These are phyloP conservation scores for Gamarada debralockiae DNA, from an alignment of 495 filamentous ascomycete species.

Conservation along the genomic window DNA sequence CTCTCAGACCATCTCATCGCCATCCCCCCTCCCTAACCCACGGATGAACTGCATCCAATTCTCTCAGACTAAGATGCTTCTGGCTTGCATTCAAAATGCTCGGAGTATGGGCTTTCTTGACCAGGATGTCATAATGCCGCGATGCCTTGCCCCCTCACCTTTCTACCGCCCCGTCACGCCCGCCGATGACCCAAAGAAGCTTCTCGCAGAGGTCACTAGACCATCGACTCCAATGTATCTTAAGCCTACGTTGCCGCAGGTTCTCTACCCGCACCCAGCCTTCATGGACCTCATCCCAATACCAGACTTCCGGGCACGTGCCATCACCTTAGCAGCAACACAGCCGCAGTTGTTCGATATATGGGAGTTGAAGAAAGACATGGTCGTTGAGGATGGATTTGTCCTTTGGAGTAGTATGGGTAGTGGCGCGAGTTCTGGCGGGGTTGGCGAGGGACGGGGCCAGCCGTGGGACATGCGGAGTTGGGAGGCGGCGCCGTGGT, in stretches of 20 bases:
- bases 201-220: constrained; percentile 24
- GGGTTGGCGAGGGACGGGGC: not conserved
- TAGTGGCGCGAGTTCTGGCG: too few species aligned
- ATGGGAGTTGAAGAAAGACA: constrained; percentile 39
- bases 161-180: constrained; percentile 32
- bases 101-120: constrained; percentile 29
- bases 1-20: too few species aligned
- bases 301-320: constrained; percentile 34
- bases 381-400: constrained; percentile 23
- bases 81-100: constrained; percentile 36
- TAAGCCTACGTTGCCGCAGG: constrained; percentile 40
- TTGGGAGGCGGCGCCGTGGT: constrained; percentile 36
- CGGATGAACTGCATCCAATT: constrained; percentile 8
- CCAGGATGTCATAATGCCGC: constrained; percentile 24
- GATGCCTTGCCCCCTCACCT: constrained; percentile 26
- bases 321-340: constrained; percentile 33
- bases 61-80: constrained; percentile 15
- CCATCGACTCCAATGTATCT: constrained; percentile 33
- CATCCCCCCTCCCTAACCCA: not conserved
- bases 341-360: constrained; percentile 31
- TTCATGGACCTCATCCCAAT: constrained; percentile 40
- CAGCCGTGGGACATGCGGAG: constrained; percentile 30
- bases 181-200: constrained; percentile 22
- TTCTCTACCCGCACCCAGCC: constrained; percentile 41
- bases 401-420: not conserved